A percentile compares a stretch with the other conserved stretches of the same genome.
phyloP scores from a whole-genome alignment of 768 basidiomycete genomes.

The Suillus sp. region DNA sequence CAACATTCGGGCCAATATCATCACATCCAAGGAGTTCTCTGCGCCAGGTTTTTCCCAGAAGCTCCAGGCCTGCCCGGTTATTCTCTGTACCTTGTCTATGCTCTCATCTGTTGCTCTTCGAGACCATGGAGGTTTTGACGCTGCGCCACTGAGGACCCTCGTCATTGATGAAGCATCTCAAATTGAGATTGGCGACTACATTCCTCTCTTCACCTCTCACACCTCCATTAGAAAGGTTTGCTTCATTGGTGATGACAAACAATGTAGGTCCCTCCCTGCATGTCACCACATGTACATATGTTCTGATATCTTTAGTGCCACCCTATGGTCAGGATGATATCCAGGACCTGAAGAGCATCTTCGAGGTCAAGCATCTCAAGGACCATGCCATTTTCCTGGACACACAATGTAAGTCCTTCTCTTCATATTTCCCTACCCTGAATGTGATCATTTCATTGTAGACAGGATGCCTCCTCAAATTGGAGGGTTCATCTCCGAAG shows the following conservation, averaged over 20 bases:
- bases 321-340: constrained; percentile 77
- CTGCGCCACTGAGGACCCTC: constrained; percentile 46
- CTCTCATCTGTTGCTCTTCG: constrained; percentile 45
- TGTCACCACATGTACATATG: constrained; percentile 32
- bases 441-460: constrained; percentile 32
- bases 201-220: constrained; percentile 37
- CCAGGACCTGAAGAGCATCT: constrained; percentile 67
- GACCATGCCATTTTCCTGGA: constrained; percentile 56
- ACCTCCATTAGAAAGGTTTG: constrained; percentile 50
- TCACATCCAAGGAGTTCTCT: constrained; percentile 46
- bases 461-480: constrained; percentile 86
- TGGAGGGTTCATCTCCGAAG: constrained; percentile 68
- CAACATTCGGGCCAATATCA: constrained; percentile 48
- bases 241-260: constrained; percentile 70
- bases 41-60: constrained; percentile 26
- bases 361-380: constrained; percentile 68
- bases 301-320: constrained; percentile 58
- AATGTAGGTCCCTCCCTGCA: constrained; percentile 46
- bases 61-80: constrained; percentile 50
- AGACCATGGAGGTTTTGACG: constrained; percentile 23
- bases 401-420: constrained; percentile 63
- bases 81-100: constrained; percentile 81
- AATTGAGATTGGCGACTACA: constrained; percentile 59
- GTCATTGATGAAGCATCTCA: constrained; percentile 70
- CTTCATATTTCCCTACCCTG: background rate